Conservation (phyloP, 2,329 filamentous ascomycete species). For the Talaromyces amestolkiae region DNA sequence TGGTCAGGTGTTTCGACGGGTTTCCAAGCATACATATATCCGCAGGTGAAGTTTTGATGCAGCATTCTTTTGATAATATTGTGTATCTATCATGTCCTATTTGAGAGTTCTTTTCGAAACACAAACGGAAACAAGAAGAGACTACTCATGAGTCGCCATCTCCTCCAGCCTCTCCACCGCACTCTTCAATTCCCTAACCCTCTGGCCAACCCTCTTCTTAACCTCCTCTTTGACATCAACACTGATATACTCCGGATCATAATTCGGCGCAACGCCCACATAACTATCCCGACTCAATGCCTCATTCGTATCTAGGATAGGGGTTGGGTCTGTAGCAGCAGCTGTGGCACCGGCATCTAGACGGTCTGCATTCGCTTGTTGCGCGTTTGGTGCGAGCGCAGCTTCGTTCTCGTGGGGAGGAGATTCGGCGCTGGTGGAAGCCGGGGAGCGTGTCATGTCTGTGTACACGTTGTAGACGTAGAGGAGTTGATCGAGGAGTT, state of each 20-base stretch:
- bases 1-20: background rate
- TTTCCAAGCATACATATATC: background rate
- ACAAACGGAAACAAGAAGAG: background rate
- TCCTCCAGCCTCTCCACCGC: constrained; percentile 45
- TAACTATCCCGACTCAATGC: constrained; percentile 5
- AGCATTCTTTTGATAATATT: background rate
- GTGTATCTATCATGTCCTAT: background rate
- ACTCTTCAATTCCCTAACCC: constrained; percentile 48
- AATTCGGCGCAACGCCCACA: constrained; percentile 29
- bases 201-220: constrained; percentile 42
- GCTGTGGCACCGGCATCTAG: constrained; percentile 11
- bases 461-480: constrained; percentile 38
- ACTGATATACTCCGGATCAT: constrained; percentile 31
- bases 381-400: constrained; percentile 7
- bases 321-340: constrained; percentile 6
- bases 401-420: constrained; percentile 3
- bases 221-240: constrained; percentile 42
- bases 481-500: constrained; percentile 43
- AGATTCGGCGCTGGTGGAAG: background rate
- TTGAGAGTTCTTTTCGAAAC: background rate
- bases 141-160: constrained; percentile 35
- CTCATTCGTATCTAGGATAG: background rate
- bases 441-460: constrained; percentile 16
- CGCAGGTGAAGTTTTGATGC: background rate
- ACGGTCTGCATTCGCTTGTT: constrained; percentile 14